Conservation (phyloP, 1,284 basidiomycete species). For the Agroathelia rolfsii region DNA sequence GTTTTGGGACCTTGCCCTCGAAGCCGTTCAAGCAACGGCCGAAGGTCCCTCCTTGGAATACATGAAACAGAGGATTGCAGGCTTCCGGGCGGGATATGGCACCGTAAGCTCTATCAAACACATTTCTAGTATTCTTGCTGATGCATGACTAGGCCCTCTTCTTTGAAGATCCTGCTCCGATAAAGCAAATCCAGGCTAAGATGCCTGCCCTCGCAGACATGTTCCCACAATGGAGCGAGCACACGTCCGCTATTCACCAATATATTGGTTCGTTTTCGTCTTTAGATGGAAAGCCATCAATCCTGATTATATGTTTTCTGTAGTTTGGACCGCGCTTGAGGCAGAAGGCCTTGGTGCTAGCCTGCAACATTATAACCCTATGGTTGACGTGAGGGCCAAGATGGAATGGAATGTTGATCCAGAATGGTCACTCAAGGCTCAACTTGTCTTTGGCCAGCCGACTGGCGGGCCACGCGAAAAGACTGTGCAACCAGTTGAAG, state of each 20-base stretch:
- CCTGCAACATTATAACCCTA: constrained; percentile 2
- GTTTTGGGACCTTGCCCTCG: constrained; percentile 3
- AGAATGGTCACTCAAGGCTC: too few relatives aligned
- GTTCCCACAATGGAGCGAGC: too few relatives aligned
- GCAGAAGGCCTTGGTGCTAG: constrained; percentile 3
- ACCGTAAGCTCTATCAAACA: too few relatives aligned
- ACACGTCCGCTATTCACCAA: too few relatives aligned
- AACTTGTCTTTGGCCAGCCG: too few relatives aligned
- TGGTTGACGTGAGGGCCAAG: too few relatives aligned
- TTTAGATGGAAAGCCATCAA: neutral
- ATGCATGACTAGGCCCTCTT: constrained; percentile 3
- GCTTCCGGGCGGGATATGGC: constrained; percentile 2
- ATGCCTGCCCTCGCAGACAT: neutral
- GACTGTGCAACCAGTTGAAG: too few relatives aligned
- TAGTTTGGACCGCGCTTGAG: constrained; percentile 4
- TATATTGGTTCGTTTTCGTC: neutral
- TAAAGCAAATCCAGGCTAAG: neutral
- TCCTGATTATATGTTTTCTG: neutral
- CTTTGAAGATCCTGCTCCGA: constrained; percentile 1
- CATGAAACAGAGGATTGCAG: constrained; percentile 1
- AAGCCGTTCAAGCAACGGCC: neutral
- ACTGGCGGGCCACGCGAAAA: too few relatives aligned
- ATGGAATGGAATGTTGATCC: too few relatives aligned
- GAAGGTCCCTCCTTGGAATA: neutral
- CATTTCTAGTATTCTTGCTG: too few relatives aligned